Percentiles rank a stretch among this genome's conserved stretches.
phyloP scores from a whole-genome alignment of 225 moss, liverwort and hornwort species.

The Pseudisothecium myosuroides region DNA sequence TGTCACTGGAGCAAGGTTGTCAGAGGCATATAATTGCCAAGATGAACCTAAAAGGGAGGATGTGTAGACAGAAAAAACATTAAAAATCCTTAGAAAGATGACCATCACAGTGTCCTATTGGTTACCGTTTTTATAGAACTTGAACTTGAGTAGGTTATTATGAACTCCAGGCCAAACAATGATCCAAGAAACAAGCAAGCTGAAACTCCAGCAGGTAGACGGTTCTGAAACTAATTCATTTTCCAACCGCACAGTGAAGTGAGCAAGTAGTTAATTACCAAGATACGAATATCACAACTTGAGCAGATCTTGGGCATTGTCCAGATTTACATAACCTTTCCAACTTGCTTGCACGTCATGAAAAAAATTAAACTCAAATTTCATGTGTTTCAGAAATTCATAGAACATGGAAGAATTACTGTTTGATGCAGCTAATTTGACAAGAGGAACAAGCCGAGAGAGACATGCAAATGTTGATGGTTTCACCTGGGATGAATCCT shows the following conservation, averaged over 20 bases:
- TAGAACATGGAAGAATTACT: not conserved
- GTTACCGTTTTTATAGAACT: not conserved
- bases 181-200: not conserved
- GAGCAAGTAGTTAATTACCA: not conserved
- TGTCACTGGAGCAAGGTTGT: not conserved
- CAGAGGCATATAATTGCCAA: not conserved
- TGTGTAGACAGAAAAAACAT: not conserved
- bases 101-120: not conserved
- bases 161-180: not conserved
- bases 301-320: not conserved
- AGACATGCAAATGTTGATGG: not conserved
- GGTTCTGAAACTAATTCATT: not conserved
- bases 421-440: not conserved
- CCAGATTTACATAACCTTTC: not conserved
- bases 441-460: not conserved
- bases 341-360: not conserved
- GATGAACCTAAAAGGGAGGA: not conserved
- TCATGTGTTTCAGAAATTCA: not conserved
- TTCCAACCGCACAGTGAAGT: not conserved
- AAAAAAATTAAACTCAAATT: not conserved
- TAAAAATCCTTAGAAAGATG: not conserved
- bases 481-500: not conserved
- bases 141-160: not conserved
- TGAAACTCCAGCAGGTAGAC: not conserved
- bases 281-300: not conserved